phyloP scores from a whole-genome alignment of 441 rosid genomes.

The Populus hybrid region DNA sequence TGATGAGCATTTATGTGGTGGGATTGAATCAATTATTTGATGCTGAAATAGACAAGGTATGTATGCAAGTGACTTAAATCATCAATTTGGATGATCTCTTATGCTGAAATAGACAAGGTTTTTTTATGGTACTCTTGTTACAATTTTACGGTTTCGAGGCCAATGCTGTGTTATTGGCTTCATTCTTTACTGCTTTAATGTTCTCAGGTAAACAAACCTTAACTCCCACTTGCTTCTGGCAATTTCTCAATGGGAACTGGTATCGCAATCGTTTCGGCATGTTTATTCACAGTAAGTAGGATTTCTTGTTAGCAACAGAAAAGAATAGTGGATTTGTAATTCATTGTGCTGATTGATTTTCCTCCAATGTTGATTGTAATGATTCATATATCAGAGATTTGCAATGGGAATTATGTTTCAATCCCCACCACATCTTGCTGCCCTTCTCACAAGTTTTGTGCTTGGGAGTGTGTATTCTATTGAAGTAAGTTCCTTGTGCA shows the following conservation, averaged over 20 bases:
- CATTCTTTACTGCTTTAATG: too few relatives aligned
- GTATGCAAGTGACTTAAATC: background rate
- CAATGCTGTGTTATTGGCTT: background rate
- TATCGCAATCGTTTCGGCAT: constrained; percentile 21
- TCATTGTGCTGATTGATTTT: background rate
- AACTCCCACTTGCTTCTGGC: constrained; percentile 38
- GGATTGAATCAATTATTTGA: constrained; percentile 38
- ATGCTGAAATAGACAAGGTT: too few relatives aligned
- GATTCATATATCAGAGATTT: constrained; percentile 18
- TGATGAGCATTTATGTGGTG: constrained; percentile 35
- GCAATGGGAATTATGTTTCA: constrained; percentile 26
- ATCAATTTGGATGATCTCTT: background rate
- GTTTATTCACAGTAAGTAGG: constrained; percentile 22
- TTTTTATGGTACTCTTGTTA: background rate
- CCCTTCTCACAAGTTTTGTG: constrained; percentile 23
- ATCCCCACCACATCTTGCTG: constrained; percentile 29
- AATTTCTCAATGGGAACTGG: constrained; percentile 30
- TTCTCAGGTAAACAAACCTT: constrained; percentile 33
- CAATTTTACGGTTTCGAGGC: background rate
- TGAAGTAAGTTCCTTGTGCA: constrained; percentile 20
- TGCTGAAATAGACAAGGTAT: constrained; percentile 37
- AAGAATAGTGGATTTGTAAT: background rate
- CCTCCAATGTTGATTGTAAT: too few relatives aligned
- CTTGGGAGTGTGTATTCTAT: constrained; percentile 36
- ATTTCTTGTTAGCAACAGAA: background rate